These are phyloP conservation scores for Suillus placidus DNA, from an alignment of 768 basidiomycete genomes.

Conservation along the genomic window DNA sequence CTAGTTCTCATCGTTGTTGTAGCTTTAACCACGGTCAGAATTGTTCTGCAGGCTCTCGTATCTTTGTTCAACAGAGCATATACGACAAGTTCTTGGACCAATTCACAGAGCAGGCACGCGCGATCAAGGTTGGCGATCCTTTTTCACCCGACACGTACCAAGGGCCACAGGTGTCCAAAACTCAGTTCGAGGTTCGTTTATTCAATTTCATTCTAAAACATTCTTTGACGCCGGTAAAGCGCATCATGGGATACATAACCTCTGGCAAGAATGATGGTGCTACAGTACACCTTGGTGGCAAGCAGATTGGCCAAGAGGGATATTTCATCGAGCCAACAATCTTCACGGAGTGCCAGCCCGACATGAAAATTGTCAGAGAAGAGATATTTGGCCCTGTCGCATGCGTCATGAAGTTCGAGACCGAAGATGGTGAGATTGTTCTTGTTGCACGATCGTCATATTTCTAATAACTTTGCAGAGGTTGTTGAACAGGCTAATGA, in stretches of 20 bases:
- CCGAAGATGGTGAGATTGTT: constrained; percentile 33
- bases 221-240: constrained; percentile 26
- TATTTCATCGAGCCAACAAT: constrained; percentile 51
- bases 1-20: constrained; percentile 23
- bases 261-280: constrained; percentile 54
- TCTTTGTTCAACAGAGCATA: constrained; percentile 57
- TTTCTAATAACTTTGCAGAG: constrained; percentile 19
- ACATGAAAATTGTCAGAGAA: constrained; percentile 49
- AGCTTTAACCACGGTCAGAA: constrained; percentile 47
- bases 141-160: constrained; percentile 44
- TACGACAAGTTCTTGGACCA: constrained; percentile 58
- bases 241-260: constrained; percentile 52
- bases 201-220: neutral
- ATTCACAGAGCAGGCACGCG: constrained; percentile 40
- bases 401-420: constrained; percentile 48
- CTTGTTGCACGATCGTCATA: neutral
- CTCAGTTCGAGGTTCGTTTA: constrained; percentile 44
- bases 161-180: constrained; percentile 53
- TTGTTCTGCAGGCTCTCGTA: constrained; percentile 58
- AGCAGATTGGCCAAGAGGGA: constrained; percentile 43
- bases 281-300: constrained; percentile 47
- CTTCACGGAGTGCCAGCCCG: constrained; percentile 42
- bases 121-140: constrained; percentile 46
- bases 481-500: constrained; percentile 43
- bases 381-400: constrained; percentile 53